Base-by-base conservation (phyloP, 805 yeast species). In the Pachysolen tannophilus region DNA sequence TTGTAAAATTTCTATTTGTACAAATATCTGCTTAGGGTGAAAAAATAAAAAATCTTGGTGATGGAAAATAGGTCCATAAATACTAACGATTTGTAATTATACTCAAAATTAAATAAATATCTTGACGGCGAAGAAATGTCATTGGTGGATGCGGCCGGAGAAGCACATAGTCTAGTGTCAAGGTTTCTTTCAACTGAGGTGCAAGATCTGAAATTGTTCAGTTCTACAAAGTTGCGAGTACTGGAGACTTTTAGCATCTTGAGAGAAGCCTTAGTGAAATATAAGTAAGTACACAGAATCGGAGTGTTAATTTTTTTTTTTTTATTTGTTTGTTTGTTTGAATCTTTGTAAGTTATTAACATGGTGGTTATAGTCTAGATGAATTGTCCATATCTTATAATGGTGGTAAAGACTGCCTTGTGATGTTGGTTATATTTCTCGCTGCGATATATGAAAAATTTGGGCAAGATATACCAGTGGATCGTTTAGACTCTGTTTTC, bases 321-420 rank as follows among this genome's bases (percentile, higher is more conserved):
- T 20, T 14, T 18, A 3, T 13, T 29, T 14, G 11, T 16, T 10
- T 7, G 6, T 16, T 11, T 20, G 7, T n/a, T 9, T 26, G 28
- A n/a, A 16, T 9, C 28, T 8, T 8, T 26, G 11, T 8, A n/a
- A 26, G 14, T 11, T 30, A 35, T 34, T 35, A 30, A 35, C 33
- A 14, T 15, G n/a, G 20, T 15, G 11, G 18, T 14, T 14, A 14
- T 28, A 37, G 34, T 10, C 35, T 61, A 10, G 61, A 66, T 9
- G 78, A 81, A 39, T 58, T 83, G 3, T 81, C 97, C 0, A 65
- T 92, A 10, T 82, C 95, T 2, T 92, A 82, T 56, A 92, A 92
- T 53, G 98, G 98, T 8, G 98, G 98, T 2, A 92, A 92, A 52
- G 98, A 92, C 59, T 92, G 97, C 49, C 72, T 88, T 31, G 97